Conservation (phyloP, 2,329 filamentous ascomycete genomes). For the Incumbomyces delicatus region DNA sequence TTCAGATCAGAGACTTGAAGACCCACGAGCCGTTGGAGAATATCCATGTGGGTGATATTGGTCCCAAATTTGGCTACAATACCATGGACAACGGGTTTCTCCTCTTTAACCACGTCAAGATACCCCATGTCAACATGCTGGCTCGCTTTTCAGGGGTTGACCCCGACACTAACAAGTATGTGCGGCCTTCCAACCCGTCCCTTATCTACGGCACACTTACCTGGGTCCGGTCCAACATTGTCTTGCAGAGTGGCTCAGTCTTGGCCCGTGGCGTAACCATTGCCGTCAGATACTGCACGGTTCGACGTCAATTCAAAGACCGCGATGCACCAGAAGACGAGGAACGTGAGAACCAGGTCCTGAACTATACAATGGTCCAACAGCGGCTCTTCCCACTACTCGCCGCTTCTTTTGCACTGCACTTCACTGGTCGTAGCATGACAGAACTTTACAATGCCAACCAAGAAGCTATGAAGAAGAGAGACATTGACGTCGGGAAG, state of each 20-base stretch:
- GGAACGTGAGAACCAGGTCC: conserved; percentile 59
- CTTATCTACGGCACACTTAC: conserved; percentile 68
- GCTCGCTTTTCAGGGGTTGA: conserved; percentile 62
- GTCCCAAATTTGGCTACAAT: conserved; percentile 70
- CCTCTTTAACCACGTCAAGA: conserved; percentile 65
- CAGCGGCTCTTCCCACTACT: conserved; percentile 62
- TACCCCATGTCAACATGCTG: conserved; percentile 66
- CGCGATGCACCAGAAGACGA: conserved; percentile 52
- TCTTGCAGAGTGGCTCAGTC: conserved; percentile 61
- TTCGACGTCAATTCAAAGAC: conserved; percentile 70
- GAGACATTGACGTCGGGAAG: conserved; percentile 33
- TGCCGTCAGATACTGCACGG: conserved; percentile 62
- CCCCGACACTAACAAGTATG: conserved; percentile 57
- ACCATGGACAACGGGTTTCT: conserved; percentile 77
- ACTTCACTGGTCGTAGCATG: conserved; percentile 70
- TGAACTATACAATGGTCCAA: conserved; percentile 76
- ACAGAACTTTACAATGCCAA: conserved; percentile 63
- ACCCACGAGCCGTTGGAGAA: conserved; percentile 61
- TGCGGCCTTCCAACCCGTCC: conserved; percentile 55
- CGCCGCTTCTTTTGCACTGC: conserved; percentile 65
- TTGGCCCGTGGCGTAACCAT: conserved; percentile 70
- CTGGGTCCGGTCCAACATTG: conserved; percentile 63
- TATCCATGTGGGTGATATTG: conserved; percentile 68
- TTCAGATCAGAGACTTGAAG: conserved; percentile 61
- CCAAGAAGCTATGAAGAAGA: conserved; percentile 51